Evolutionary conservation across 148 eudicot species (phyloP), one percentile per base, ranked within the genome.

Genomic region (Fagopyrum homotropicum): DNA sequence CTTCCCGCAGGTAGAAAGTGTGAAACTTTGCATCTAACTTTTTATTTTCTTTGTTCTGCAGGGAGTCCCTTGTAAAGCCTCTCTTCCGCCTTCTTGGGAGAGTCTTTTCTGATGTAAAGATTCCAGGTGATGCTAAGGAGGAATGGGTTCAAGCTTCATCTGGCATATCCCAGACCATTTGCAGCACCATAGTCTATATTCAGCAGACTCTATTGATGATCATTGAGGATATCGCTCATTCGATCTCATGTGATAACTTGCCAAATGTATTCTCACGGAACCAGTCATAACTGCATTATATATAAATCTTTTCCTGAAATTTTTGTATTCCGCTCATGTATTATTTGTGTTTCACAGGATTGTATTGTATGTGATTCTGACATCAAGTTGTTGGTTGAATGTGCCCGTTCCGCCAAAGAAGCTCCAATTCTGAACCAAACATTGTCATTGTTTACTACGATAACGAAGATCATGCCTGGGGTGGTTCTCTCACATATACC

Each of bases 181-280:
- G 89, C 64, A 83, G 79, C 69, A 54, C 85, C 45, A 66, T 74
- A 78, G 76, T 81, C 79, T 89, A 86, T 77, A 80, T 86, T 80
- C 92, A 84, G 79, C 98, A 92, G 84, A 87, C 90, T 1, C 63
- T 92, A 54, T 82, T 95, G 48, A 81, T 87, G 59, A 84, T 89
- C 71, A 87, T 95, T 69, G 98, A 95, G 79, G 96, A 95, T 79
- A 90, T 90, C 19, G 72, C 82, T 80, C 55, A 86, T 80, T 83
- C 92, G 45, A 73, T 84, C 50, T 50, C 83, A 40, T 47, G 72
- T 77, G 80, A 72, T 74, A 30, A 43, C 76, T 78, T 77, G n/a
- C 16, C 59, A 46, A 78, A 85, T 86, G 78, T 68, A 63, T 60
- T 30, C 61, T 51, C 26, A 29, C 16, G 30, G 46, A 35, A 14